Evolutionary conservation across 495 filamentous ascomycete genomes (phyloP).

Genomic region (Achaetomiella virescens): DNA sequence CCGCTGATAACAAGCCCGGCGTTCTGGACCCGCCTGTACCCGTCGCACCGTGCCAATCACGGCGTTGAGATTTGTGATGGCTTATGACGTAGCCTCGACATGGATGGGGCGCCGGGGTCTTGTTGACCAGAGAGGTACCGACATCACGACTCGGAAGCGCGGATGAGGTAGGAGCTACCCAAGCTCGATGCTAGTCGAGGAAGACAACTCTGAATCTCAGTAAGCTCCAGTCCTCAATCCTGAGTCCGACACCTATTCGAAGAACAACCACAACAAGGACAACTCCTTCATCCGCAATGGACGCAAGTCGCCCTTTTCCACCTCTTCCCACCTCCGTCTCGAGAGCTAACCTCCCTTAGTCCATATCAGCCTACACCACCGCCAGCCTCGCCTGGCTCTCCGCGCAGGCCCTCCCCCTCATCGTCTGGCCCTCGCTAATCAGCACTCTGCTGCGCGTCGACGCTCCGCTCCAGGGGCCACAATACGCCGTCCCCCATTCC

Average conservation of each 20-base stretch:
- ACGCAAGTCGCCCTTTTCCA: background rate
- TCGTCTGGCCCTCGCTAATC: conserved; percentile 60
- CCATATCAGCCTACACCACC: conserved; percentile 61
- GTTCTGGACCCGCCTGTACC: conserved; percentile 9
- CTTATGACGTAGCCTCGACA: conserved; percentile 14
- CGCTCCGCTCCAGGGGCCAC: background rate
- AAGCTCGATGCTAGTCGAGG: background rate
- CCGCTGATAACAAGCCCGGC: conserved; percentile 1
- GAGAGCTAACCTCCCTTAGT: conserved; percentile 34
- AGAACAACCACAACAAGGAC: background rate
- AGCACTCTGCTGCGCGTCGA: conserved; percentile 45
- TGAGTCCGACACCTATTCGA: no score
- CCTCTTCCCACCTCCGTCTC: background rate
- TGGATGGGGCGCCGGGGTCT: background rate
- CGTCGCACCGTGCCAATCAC: conserved; percentile 13
- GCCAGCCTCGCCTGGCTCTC: conserved; percentile 60
- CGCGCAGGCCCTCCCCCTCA: conserved; percentile 59
- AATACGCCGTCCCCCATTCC: conserved; percentile 27
- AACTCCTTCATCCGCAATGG: conserved; percentile 1
- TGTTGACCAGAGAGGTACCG: background rate
- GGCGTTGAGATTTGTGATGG: background rate
- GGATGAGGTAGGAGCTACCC: no score
- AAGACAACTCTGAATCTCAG: no score
- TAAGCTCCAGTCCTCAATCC: no score
- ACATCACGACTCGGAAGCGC: background rate